Percentiles rank a stretch among this genome's conserved stretches.
These are phyloP conservation scores for Gelatoporia subvermispora DNA, from an alignment of 768 basidiomycete genomes.

Conservation along the genomic window DNA sequence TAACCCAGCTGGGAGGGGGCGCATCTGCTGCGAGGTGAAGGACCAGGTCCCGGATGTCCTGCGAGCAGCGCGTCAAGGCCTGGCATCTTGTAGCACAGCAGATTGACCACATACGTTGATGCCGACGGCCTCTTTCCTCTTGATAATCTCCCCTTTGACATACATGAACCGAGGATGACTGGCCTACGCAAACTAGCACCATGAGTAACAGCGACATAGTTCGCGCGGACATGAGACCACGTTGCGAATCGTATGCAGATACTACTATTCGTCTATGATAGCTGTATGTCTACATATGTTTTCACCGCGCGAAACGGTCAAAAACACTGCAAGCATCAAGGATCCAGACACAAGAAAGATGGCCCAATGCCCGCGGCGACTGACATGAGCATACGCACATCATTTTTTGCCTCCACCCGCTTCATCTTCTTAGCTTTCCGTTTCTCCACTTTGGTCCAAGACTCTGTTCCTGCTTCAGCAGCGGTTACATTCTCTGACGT, in stretches of 20 bases:
- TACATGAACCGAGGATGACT: constrained; percentile 79
- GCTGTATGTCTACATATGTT: constrained; percentile 9
- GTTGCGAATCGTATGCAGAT: neutral
- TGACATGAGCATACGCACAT: constrained; percentile 44
- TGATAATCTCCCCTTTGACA: constrained; percentile 68
- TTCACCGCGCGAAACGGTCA: too few species aligned
- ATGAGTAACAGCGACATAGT: neutral
- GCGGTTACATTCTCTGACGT: neutral
- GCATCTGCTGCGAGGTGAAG: constrained; percentile 79
- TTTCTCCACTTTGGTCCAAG: constrained; percentile 70
- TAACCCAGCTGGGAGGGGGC: constrained; percentile 83
- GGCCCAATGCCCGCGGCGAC: too few species aligned
- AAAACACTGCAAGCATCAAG: too few species aligned
- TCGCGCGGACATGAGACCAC: neutral
- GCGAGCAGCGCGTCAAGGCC: neutral
- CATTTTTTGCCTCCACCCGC: constrained; percentile 51
- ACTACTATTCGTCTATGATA: neutral
- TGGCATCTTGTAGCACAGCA: neutral
- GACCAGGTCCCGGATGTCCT: constrained; percentile 88
- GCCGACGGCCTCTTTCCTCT: constrained; percentile 68
- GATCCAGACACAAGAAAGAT: too few species aligned
- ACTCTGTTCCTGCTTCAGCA: constrained; percentile 24
- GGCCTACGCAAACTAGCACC: constrained; percentile 26
- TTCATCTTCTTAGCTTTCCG: constrained; percentile 66
- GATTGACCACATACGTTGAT: constrained; percentile 56